These are phyloP conservation scores for Salisapilia sapeloensis DNA, from an alignment of 352 stramenopile species.

Conservation along the genomic window DNA sequence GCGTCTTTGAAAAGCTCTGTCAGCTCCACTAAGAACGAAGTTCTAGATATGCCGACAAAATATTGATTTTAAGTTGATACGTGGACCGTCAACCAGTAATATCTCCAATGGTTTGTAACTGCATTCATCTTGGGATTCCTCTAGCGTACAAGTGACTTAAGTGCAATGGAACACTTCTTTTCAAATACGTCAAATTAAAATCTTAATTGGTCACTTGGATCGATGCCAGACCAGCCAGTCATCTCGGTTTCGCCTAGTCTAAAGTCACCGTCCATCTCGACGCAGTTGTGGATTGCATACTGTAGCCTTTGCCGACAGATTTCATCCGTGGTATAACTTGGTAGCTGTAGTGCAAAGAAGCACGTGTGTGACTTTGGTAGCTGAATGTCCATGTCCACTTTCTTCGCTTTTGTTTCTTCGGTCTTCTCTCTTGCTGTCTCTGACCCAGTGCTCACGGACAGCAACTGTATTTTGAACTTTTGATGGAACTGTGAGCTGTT, in stretches of 20 bases:
- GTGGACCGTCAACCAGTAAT: too few relatives aligned
- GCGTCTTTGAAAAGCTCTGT: too few relatives aligned
- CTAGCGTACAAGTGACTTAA: too few relatives aligned
- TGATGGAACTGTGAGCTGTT: constrained; percentile 51
- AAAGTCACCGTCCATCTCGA: constrained; percentile 83
- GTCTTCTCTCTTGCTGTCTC: neutral
- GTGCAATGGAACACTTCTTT: too few relatives aligned
- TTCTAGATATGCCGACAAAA: too few relatives aligned
- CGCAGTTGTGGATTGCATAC: constrained; percentile 76
- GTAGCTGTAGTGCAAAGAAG: constrained; percentile 72
- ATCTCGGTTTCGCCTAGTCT: constrained; percentile 69
- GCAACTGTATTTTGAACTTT: constrained; percentile 78
- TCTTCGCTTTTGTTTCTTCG: neutral
- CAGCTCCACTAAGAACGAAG: too few relatives aligned
- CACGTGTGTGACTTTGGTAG: constrained; percentile 80
- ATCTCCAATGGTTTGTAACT: too few relatives aligned
- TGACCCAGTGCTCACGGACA: constrained; percentile 10
- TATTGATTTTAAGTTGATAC: too few relatives aligned
- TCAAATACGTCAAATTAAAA: constrained; percentile 19
- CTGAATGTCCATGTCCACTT: constrained; percentile 27
- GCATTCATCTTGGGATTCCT: too few relatives aligned
- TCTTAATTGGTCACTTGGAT: constrained; percentile 34
- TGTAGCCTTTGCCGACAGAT: constrained; percentile 45
- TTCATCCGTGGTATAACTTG: constrained; percentile 61
- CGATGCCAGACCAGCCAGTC: constrained; percentile 52